Conservation (phyloP, 192 early-diverging fungal genomes). For the Funneliformis geosporum region DNA sequence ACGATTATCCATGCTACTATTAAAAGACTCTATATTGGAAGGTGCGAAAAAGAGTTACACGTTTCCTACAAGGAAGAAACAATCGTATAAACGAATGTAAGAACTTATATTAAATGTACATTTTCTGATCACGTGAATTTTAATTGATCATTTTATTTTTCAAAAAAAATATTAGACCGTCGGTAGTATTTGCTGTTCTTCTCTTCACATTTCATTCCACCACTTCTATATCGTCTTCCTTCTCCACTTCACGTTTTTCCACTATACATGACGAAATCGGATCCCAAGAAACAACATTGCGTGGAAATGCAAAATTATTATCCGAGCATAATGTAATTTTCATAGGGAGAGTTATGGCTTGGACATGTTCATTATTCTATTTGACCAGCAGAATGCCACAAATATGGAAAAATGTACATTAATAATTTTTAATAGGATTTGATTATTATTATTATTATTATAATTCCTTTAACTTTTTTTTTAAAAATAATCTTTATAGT, state of each 20-base stretch:
- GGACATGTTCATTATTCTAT: conserved; percentile 66
- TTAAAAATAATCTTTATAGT: conserved; percentile 26
- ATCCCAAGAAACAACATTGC: too few species aligned
- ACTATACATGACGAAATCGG: neutral
- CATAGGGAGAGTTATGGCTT: conserved; percentile 66
- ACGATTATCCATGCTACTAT: neutral
- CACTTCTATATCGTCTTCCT: neutral
- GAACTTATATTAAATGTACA: neutral
- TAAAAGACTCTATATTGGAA: conserved; percentile 6
- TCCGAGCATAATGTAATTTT: conserved; percentile 23
- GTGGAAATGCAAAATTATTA: neutral
- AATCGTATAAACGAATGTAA: conserved; percentile 21
- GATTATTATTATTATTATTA: neutral
- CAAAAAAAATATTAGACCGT: neutral
- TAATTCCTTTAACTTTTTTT: neutral
- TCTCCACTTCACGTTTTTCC: neutral
- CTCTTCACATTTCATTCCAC: conserved; percentile 29
- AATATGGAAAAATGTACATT: conserved; percentile 64
- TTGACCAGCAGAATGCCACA: conserved; percentile 75
- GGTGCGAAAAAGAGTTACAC: conserved; percentile 29
- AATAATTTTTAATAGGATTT: neutral
- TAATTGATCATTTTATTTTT: neutral
- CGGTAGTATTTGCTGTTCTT: conserved; percentile 22
- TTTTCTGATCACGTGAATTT: neutral
- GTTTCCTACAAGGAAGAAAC: conserved; percentile 24